A percentile compares a stretch with the other conserved stretches of the same genome.
These are phyloP conservation scores for Fomitiporia mediterranea DNA, from an alignment of 1,284 basidiomycete species.

Conservation along the genomic window DNA sequence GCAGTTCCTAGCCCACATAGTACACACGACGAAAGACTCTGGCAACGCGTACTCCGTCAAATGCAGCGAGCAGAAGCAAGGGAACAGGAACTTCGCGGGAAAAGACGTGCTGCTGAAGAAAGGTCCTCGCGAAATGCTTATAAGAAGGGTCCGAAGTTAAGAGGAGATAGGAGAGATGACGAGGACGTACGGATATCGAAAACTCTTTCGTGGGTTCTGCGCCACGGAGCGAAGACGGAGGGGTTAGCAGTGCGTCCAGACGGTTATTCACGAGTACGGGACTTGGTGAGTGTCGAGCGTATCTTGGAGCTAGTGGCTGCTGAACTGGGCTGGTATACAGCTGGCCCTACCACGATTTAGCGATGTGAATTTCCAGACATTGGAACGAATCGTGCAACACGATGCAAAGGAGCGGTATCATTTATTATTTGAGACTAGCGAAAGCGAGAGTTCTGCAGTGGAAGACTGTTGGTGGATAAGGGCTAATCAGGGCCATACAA, in stretches of 20 bases:
- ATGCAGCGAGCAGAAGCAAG: conserved; percentile 3
- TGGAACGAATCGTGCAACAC: conserved; percentile 69
- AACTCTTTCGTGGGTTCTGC: conserved; percentile 62
- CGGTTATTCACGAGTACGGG: conserved; percentile 58
- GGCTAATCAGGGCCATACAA: conserved; percentile 92
- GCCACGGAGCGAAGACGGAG: conserved; percentile 65
- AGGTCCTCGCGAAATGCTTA: background rate
- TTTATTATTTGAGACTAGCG: conserved; percentile 50
- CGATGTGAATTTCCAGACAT: conserved; percentile 46
- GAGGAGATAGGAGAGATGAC: conserved; percentile 14
- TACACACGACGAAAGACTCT: background rate
- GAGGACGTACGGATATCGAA: conserved; percentile 41
- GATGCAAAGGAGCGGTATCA: conserved; percentile 80
- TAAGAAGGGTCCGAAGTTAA: conserved; percentile 3
- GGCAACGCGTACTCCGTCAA: background rate
- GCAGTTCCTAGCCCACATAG: too few relatives aligned
- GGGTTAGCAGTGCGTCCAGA: conserved; percentile 56
- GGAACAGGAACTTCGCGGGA: background rate
- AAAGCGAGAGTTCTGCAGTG: conserved; percentile 23
- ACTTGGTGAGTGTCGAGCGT: conserved; percentile 55
- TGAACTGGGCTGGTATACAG: conserved; percentile 33
- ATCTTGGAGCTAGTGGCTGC: too few relatives aligned
- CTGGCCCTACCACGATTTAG: conserved; percentile 49
- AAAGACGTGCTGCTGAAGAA: background rate
- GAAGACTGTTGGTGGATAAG: conserved; percentile 74